A percentile compares a stretch with the other conserved stretches of the same genome.
Evolutionary conservation across 2,329 filamentous ascomycete genomes (phyloP).

Genomic region (Paecilomyces niveus): DNA sequence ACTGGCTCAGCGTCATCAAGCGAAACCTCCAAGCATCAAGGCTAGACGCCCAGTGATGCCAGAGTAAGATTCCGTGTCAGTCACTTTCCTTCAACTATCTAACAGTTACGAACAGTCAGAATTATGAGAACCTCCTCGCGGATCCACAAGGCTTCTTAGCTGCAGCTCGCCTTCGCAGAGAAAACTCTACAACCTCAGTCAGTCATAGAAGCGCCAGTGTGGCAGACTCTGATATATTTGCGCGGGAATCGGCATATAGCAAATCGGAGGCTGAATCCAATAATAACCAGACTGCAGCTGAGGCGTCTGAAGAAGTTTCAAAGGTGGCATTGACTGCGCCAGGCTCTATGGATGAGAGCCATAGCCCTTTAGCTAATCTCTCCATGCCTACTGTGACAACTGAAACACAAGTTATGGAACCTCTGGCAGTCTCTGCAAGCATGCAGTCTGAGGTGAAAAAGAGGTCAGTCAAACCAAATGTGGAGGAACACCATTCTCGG

Average conservation of each 20-base stretch:
- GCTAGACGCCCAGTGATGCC: slow-evolving; percentile 13
- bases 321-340: background rate
- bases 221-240: background rate
- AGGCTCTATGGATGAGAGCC: background rate
- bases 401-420: background rate
- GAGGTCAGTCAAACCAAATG: background rate
- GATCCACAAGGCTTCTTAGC: slow-evolving; percentile 12
- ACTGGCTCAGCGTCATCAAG: background rate
- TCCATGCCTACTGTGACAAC: background rate
- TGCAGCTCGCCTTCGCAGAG: slow-evolving; percentile 4
- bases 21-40: slow-evolving; percentile 4
- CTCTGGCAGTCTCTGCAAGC: background rate
- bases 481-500: background rate
- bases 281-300: background rate
- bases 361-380: background rate
- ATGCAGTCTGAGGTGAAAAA: background rate
- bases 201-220: background rate
- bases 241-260: background rate
- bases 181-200: background rate
- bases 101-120: slow-evolving; percentile 1
- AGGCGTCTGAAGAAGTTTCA: background rate
- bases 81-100: background rate
- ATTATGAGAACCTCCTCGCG: slow-evolving; percentile 8
- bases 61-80: background rate
- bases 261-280: background rate